phyloP scores from a whole-genome alignment of 2,329 filamentous ascomycete species.

The Verticillium klebahnii region DNA sequence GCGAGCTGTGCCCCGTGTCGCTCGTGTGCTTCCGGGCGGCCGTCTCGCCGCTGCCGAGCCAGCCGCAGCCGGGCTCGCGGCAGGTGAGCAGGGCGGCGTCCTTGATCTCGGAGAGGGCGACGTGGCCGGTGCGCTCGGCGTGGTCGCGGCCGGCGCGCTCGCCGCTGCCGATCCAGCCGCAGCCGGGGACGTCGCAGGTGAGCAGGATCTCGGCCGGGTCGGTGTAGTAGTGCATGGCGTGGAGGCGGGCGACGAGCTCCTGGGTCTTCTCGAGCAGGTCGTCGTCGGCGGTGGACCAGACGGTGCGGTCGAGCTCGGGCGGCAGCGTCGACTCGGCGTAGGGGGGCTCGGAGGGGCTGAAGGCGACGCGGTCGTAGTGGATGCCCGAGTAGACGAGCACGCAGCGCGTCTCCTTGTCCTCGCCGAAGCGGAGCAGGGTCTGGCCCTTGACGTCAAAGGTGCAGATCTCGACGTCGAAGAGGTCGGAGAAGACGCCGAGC shows the following conservation, averaged over 20 bases:
- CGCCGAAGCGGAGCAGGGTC: constrained; percentile 62
- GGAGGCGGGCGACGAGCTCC: constrained; percentile 60
- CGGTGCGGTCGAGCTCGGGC: constrained; percentile 67
- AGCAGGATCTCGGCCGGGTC: constrained; percentile 79
- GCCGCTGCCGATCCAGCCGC: constrained; percentile 64
- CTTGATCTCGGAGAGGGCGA: constrained; percentile 59
- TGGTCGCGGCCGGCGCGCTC: constrained; percentile 59
- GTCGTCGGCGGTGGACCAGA: constrained; percentile 50
- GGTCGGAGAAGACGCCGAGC: constrained; percentile 75
- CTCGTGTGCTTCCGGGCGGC: constrained; percentile 53
- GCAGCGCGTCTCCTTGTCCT: constrained; percentile 63
- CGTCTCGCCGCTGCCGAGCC: constrained; percentile 61
- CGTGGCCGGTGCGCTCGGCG: constrained; percentile 55
- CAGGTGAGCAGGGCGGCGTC: constrained; percentile 76
- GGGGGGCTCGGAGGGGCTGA: constrained; percentile 59
- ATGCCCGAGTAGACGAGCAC: constrained; percentile 88
- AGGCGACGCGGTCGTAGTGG: constrained; percentile 86
- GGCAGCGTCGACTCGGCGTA: constrained; percentile 52
- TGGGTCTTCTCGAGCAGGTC: constrained; percentile 67
- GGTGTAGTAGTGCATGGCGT: constrained; percentile 76
- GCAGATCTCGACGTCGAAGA: constrained; percentile 82
- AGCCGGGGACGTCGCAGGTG: constrained; percentile 63
- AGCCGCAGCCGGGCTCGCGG: constrained; percentile 56
- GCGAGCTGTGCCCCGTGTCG: constrained; percentile 53
- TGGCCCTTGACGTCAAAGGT: constrained; percentile 65